A percentile compares a stretch with the other conserved stretches of the same genome.
phyloP scores from a whole-genome alignment of 768 basidiomycete genomes.

The Phanerodontia chrysosporium region DNA sequence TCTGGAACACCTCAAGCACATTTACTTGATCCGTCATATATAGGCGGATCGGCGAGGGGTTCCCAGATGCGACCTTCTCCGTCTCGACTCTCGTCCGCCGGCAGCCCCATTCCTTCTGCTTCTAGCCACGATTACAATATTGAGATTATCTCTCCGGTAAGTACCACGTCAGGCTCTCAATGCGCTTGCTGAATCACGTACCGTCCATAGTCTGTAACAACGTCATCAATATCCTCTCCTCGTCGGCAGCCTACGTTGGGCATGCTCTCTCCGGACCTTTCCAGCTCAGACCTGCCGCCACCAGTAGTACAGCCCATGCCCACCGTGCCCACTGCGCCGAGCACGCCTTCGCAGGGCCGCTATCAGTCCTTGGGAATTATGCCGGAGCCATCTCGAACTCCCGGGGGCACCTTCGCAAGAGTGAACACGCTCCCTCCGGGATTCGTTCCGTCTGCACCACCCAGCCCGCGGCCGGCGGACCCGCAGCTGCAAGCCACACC shows the following conservation, averaged over 20 bases:
- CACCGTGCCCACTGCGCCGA: constrained; percentile 9
- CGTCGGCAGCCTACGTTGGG: constrained; percentile 1
- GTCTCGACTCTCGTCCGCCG: background rate
- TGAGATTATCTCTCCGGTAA: constrained; percentile 21
- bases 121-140: constrained; percentile 11
- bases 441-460: constrained; percentile 5
- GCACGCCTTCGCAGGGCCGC: constrained; percentile 11
- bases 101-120: background rate
- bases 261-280: constrained; percentile 17
- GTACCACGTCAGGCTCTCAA: background rate
- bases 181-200: background rate
- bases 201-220: constrained; percentile 17
- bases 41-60: background rate
- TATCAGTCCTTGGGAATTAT: background rate
- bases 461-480: background rate
- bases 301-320: constrained; percentile 5
- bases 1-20: background rate
- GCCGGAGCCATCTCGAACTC: constrained; percentile 8
- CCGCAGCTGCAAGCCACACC: background rate
- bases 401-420: background rate
- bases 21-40: background rate
- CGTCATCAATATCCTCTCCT: constrained; percentile 17
- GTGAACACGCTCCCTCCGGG: constrained; percentile 7
- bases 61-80: background rate
- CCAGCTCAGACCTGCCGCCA: background rate